Evolutionary conservation across 768 basidiomycete species (phyloP), one percentile per base, ranked within the genome.

Genomic region (Boletus rubescentipes): DNA sequence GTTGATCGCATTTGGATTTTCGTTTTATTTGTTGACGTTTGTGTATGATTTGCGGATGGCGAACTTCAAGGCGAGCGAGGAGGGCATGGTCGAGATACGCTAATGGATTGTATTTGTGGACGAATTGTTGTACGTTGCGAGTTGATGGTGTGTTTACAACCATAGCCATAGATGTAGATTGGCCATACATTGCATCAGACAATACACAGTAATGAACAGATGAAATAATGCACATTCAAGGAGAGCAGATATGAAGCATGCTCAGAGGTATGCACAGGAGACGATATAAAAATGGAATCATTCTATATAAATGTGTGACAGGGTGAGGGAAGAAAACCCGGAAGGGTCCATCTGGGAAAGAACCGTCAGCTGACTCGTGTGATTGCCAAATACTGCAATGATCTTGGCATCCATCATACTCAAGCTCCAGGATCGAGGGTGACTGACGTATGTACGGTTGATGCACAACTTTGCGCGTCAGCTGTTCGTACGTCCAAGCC

Each of bases 21-120:
- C 85, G 6, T 77, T 88, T 59, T 91, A 87, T 67, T 71, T 90
- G 37, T 73, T 89, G 53, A 86, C 87, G 0, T 91, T 88, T 71
- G 82, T 68, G 58, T 87, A 79, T 66, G 90, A 92, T 67, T 76
- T 89, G n/a, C 74, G 82, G 45, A 75, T 79, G 66, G 77, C 82
- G 5, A 83, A 80, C 29, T 46, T 8, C 4, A 4, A 0, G 7
- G 46, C 0, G 12, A 31, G 16, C 5, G 38, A 21, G 20, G 49
- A 55, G 20, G 16, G 21, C 5, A 63, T 53, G 58, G 26, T 38
- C 1, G 50, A 61, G 49, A 54, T 30, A 36, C 37, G 5, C 5
- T 45, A 8, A 32, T 38, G 8, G 5, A 9, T 1, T 26, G 26
- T 26, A 26, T 6, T 6, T 4, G 6, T 26, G 26, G 26, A 26